A percentile compares a stretch with the other conserved stretches of the same genome.
These are phyloP conservation scores for Durusdinium trenchii DNA, from an alignment of 73 alveolate genomes.

Conservation along the genomic window DNA sequence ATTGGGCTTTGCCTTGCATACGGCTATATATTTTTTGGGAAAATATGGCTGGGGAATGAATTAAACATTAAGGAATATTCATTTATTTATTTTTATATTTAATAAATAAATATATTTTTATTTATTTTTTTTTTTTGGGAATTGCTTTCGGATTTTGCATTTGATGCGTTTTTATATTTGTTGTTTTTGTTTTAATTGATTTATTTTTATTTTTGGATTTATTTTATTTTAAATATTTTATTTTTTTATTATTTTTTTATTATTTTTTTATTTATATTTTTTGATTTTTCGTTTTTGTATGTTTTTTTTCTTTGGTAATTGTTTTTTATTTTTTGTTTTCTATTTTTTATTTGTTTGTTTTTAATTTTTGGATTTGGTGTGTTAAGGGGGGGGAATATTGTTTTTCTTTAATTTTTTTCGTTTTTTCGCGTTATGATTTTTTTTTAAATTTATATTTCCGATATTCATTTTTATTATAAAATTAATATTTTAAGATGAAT, in stretches of 20 bases:
- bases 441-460: neutral
- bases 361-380: neutral
- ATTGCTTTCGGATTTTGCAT: too few relatives aligned
- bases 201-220: neutral
- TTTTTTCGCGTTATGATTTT: neutral
- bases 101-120: neutral
- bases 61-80: neutral
- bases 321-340: neutral
- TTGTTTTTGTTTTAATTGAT: neutral
- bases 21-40: neutral
- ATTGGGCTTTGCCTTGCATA: neutral
- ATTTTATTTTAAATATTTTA: neutral
- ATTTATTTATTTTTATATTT: neutral
- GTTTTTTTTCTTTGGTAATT: neutral
- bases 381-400: neutral
- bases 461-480: neutral
- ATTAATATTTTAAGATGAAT: neutral
- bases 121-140: neutral
- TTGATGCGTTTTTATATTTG: too few relatives aligned
- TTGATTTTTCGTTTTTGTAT: neutral
- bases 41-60: neutral
- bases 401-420: neutral
- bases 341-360: neutral
- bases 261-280: neutral
- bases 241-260: neutral